Evolutionary conservation across 495 filamentous ascomycete genomes (phyloP), one percentile per base, ranked within the genome.

Genomic region (Schizothecium vesticola): DNA sequence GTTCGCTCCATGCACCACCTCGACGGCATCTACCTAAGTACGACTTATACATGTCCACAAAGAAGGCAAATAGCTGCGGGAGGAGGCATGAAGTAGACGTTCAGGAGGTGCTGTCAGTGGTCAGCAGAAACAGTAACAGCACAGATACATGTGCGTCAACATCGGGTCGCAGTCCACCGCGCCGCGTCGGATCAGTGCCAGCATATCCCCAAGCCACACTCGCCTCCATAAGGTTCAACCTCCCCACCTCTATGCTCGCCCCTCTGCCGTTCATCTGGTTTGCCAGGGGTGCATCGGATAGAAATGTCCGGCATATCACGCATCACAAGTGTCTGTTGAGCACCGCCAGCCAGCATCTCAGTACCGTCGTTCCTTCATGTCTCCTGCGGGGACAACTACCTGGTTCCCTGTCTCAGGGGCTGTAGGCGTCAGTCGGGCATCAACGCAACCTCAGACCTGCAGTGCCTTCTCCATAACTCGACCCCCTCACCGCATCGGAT

Each of bases 371-470:
- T 36, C 25, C 59, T 36, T 58, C 62, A 28, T 21, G n/a, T 65
- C 59, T 57, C 63, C 63, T 23, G 31, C 69, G 36, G 58, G 43
- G 63, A 58, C 56, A 56, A 13, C 67, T 65, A 69, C 24, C 61
- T 61, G 55, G 11, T 59, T 58, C 60, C 25, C 59, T 29, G 60
- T 64, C 29, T 59, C 56, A 60, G 55, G 28, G 51, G 26, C 22
- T 60, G 19, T 28, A n/a, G 25, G 24, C 56, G 57, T 33, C 26
- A 59, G 68, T 68, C 63, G 67, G 62, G 67, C 67, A 66, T 31
- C 67, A 65, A 71, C 58, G 58, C 69, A 24, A 71, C 69, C 51
- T 8, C 43, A 68, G 69, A 71, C 65, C 69, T 66, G 51, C 63
- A 36, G 66, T 63, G 24, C 61, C 67, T 26, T 57, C 31, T 59